A percentile compares a stretch with the other conserved stretches of the same genome.
These are phyloP conservation scores for Syncephalastrum monosporum DNA, from an alignment of 371 early-diverging fungal genomes.

Conservation along the genomic window DNA sequence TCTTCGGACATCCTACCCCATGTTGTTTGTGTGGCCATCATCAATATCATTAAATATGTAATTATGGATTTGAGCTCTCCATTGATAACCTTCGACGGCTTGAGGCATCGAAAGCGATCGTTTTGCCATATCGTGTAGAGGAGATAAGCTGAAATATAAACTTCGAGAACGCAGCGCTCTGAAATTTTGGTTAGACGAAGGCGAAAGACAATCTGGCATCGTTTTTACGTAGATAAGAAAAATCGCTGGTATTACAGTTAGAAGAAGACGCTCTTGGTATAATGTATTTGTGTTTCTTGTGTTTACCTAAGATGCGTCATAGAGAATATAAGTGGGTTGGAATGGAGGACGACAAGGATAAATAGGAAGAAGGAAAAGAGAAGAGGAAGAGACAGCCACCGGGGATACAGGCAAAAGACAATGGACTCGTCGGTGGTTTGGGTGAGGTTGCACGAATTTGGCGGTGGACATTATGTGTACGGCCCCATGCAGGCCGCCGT, in stretches of 20 bases:
- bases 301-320: slow-evolving; percentile 44
- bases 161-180: slow-evolving; percentile 36
- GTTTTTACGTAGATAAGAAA: slow-evolving; percentile 38
- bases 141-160: slow-evolving; percentile 33
- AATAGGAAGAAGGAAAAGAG: slow-evolving; percentile 1
- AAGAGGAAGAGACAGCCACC: background rate
- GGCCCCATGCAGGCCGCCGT: too few species aligned
- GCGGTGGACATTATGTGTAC: too few species aligned
- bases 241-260: slow-evolving; percentile 25
- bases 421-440: too few species aligned
- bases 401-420: slow-evolving; percentile 2
- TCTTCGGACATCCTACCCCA: slow-evolving; percentile 29
- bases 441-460: too few species aligned
- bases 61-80: slow-evolving; percentile 49
- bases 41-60: slow-evolving; percentile 36
- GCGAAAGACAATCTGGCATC: too few species aligned
- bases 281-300: background rate
- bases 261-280: too few species aligned
- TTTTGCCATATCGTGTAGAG: slow-evolving; percentile 32
- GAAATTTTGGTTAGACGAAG: background rate
- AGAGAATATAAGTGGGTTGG: background rate
- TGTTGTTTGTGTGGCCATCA: slow-evolving; percentile 41
- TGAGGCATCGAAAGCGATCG: slow-evolving; percentile 39
- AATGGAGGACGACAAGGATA: background rate
- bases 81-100: slow-evolving; percentile 30